Evolutionary conservation across 1,284 basidiomycete species (phyloP).

Genomic region (Abortiporus biennis): DNA sequence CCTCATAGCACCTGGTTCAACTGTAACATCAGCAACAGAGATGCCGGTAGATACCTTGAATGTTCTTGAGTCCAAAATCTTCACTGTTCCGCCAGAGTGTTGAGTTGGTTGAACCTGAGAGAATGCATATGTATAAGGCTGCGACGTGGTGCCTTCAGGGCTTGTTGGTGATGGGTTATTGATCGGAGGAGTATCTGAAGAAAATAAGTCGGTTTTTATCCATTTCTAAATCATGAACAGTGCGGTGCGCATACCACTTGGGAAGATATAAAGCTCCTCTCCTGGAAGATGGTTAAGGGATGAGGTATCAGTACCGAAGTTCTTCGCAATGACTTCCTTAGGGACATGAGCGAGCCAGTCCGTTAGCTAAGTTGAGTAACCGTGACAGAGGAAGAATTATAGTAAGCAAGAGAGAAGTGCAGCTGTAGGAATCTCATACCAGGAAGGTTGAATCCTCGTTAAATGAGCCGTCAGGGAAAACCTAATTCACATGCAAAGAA

Average conservation of each 20-base stretch:
- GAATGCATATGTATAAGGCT: conserved; percentile 48
- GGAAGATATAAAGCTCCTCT: conserved; percentile 65
- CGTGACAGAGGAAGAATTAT: conserved; percentile 7
- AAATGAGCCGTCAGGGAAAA: conserved; percentile 61
- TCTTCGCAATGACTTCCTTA: conserved; percentile 61
- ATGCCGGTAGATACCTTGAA: conserved; percentile 51
- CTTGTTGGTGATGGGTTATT: conserved; percentile 34
- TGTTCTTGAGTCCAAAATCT: conserved; percentile 53
- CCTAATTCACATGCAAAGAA: conserved; percentile 26
- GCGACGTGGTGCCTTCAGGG: conserved; percentile 47
- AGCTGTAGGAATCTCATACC: conserved; percentile 27
- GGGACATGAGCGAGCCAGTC: conserved; percentile 64
- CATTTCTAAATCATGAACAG: background rate
- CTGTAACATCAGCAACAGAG: conserved; percentile 59
- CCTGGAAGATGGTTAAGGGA: conserved; percentile 54
- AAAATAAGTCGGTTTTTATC: conserved; percentile 8
- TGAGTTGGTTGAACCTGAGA: conserved; percentile 47
- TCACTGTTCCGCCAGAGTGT: conserved; percentile 54
- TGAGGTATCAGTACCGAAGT: conserved; percentile 51
- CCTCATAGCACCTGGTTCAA: conserved; percentile 59
- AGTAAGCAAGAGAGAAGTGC: background rate
- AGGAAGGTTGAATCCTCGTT: conserved; percentile 66
- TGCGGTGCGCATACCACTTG: conserved; percentile 38
- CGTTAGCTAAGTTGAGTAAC: no score
- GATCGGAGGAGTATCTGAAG: conserved; percentile 28